Evolutionary conservation across 75 land plant genomes (phyloP).

Genomic region (Larix kaempferi): DNA sequence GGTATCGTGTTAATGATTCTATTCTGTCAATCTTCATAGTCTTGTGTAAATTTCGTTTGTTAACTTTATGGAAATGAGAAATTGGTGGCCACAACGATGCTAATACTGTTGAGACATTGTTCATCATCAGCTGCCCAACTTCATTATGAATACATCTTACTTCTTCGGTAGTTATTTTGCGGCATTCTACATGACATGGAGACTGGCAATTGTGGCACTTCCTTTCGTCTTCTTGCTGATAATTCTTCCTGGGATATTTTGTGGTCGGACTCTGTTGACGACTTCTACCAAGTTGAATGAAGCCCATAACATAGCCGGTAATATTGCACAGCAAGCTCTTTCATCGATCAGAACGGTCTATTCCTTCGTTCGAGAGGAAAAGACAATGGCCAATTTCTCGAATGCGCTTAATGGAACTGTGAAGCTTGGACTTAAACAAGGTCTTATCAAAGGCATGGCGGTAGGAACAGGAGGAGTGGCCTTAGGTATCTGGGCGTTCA

Average conservation of each 20-base stretch:
- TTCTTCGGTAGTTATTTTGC: slow-evolving; percentile 21
- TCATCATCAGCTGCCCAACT: slow-evolving; percentile 25
- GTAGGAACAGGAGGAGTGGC: slow-evolving; percentile 16
- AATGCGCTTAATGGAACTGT: slow-evolving; percentile 14
- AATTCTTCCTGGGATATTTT: slow-evolving; percentile 19
- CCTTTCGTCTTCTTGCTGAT: slow-evolving; percentile 23
- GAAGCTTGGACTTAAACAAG: slow-evolving; percentile 10
- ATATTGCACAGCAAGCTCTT: slow-evolving; percentile 24
- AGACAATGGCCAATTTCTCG: slow-evolving; percentile 11
- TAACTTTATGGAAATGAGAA: not conserved
- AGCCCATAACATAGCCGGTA: slow-evolving; percentile 9
- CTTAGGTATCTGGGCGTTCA: slow-evolving; percentile 26
- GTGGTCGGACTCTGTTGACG: slow-evolving; percentile 7
- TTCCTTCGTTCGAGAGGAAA: slow-evolving; percentile 26
- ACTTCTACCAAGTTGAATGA: slow-evolving; percentile 9
- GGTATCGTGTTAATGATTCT: slow-evolving; percentile 19
- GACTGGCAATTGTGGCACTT: slow-evolving; percentile 19
- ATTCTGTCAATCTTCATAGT: not conserved
- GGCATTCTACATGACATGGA: slow-evolving; percentile 21
- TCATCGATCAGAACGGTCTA: slow-evolving; percentile 35
- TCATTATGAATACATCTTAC: slow-evolving; percentile 19
- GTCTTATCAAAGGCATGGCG: slow-evolving; percentile 20
- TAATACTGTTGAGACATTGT: not conserved
- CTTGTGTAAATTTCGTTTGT: not conserved
- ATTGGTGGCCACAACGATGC: not conserved